These are phyloP conservation scores for Rosa hybrid DNA, from an alignment of 331 rosid species.

Conservation along the genomic window DNA sequence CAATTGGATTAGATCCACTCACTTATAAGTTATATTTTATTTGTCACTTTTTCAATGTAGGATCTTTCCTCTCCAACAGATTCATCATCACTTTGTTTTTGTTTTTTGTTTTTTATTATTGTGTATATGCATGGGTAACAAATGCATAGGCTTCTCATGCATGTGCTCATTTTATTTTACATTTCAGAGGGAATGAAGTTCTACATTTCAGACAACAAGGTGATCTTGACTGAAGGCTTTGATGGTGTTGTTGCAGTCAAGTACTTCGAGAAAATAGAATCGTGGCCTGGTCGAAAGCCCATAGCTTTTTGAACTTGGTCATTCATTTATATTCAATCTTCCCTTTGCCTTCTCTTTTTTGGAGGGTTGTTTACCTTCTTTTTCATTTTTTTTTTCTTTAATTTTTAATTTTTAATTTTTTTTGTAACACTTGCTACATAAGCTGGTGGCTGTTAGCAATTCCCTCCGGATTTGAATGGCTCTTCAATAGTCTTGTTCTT, in stretches of 20 bases:
- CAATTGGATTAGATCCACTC: too few species aligned
- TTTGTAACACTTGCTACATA: neutral
- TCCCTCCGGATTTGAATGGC: neutral
- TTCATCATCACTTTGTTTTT: too few species aligned
- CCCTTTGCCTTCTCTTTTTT: conserved; percentile 2
- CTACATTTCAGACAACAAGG: conserved; percentile 84
- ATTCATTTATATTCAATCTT: neutral
- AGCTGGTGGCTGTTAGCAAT: neutral
- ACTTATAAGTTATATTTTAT: too few species aligned
- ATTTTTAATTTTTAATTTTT: too few species aligned
- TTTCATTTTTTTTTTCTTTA: too few species aligned
- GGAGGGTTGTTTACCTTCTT: neutral
- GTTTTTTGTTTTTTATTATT: neutral
- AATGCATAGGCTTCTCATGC: neutral
- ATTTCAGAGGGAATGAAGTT: conserved; percentile 86
- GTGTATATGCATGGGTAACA: neutral
- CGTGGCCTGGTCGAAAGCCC: conserved; percentile 68
- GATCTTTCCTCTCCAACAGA: too few species aligned
- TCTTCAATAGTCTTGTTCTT: too few species aligned
- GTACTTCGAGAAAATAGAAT: conserved; percentile 75
- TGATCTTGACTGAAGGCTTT: conserved; percentile 82
- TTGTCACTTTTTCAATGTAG: too few species aligned
- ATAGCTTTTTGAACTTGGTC: conserved; percentile 40
- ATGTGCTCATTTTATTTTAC: neutral
- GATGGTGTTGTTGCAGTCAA: conserved; percentile 75